Conservation (phyloP, 2,329 filamentous ascomycete species). For the Colletotrichum scovillei region DNA sequence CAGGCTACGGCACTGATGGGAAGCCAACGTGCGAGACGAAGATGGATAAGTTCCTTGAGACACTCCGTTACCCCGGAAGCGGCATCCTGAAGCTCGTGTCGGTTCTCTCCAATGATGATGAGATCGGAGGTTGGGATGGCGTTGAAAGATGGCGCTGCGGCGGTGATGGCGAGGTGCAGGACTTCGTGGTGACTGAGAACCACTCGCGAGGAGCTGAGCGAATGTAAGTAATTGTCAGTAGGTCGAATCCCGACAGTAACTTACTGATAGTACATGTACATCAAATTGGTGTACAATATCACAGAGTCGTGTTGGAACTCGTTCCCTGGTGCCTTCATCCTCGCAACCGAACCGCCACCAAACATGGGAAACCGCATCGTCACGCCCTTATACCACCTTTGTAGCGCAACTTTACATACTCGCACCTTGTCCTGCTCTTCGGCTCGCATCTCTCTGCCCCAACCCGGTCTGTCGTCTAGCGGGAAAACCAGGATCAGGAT, state of each 20-base stretch:
- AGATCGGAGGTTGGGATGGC: conserved; percentile 45
- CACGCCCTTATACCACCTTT: conserved; percentile 53
- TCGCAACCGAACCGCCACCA: conserved; percentile 44
- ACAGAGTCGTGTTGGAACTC: conserved; percentile 54
- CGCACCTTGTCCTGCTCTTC: conserved; percentile 47
- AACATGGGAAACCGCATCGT: conserved; percentile 52
- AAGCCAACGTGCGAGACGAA: conserved; percentile 56
- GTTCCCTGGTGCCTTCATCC: conserved; percentile 40
- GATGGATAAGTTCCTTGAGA: conserved; percentile 58
- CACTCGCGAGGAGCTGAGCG: conserved; percentile 53
- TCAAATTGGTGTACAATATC: conserved; percentile 58
- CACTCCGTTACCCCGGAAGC: conserved; percentile 56
- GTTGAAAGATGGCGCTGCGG: conserved; percentile 47
- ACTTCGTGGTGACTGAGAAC: conserved; percentile 60
- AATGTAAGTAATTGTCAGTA: conserved; percentile 14
- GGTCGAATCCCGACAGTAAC: conserved; percentile 27
- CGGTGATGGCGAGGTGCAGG: conserved; percentile 54
- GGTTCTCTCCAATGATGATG: conserved; percentile 52
- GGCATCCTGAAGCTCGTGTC: conserved; percentile 56
- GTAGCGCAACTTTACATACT: conserved; percentile 49
- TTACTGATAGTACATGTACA: conserved; percentile 65
- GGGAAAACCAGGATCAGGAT: conserved; percentile 58
- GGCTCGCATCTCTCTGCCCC: conserved; percentile 47
- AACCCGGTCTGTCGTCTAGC: conserved; percentile 53
- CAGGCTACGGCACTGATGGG: conserved; percentile 57